Base-by-base conservation (phyloP, 1,139 yeast species). In the Protomyces lactucae-debilis region DNA sequence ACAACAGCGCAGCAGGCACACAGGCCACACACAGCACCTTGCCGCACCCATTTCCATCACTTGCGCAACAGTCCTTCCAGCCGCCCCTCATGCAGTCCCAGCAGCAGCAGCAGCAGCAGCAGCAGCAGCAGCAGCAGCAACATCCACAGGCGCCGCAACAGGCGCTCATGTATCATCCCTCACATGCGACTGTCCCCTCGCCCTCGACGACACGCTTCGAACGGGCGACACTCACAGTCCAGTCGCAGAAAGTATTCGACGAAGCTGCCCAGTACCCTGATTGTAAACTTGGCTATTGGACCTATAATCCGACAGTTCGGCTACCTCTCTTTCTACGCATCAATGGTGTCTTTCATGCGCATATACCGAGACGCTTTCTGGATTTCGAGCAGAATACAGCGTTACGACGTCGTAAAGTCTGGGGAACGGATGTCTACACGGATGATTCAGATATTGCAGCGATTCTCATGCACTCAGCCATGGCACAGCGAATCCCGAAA, bases 361-460 rank as follows among this genome's bases (percentile, higher is more conserved):
- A 57, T 28, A 52, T 57, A 14, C 61, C 55, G 5, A 46, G 61
- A 8, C 21, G 61, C 18, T 57, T 51, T 51, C 39, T 57, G 12
- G 55, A 57, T 5, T 32, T 37, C 18, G 55, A 52, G 40, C 37
- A 63, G 32, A 63, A 63, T 40, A 37, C 53, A n/a, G 56, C 59
- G 4, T 45, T 63, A 14, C 40, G 48, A 18, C 46, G 35, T 72
- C 77, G 96, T 52, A 82, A 83, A 64, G 72, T 91, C 1, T 93
- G 98, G 98, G 99, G 99, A 1, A 89, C 96, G 0, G 91, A 87
- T 61, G 79, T 93, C 2, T 93, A 92, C 74, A 88, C 97, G 1
- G 98, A 93, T 74, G 99, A 93, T 75, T 87, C 96, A 0, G 96
- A 93, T 73, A 77, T 92, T 3, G 80, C 93, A 52, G 80, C 88